A percentile compares a stretch with the other conserved stretches of the same genome.
These are phyloP conservation scores for Theobroma cacao DNA, from an alignment of 345 rosid species.

Conservation along the genomic window DNA sequence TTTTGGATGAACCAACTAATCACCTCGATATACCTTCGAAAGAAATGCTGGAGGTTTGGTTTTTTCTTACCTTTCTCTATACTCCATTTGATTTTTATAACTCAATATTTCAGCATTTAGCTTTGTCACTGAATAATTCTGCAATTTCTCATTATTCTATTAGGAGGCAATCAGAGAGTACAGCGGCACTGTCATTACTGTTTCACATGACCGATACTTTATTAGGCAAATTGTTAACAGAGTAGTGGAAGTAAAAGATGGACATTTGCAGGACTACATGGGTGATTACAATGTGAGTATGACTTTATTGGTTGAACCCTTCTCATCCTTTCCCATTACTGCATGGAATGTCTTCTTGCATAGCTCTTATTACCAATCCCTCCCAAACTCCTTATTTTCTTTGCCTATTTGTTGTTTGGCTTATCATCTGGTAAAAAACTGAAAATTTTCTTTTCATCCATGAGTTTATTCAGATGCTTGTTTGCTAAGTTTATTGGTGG, in stretches of 20 bases:
- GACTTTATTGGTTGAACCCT: background rate
- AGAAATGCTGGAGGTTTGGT: constrained; percentile 96
- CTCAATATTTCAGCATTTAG: background rate
- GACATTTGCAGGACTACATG: constrained; percentile 67
- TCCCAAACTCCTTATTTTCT: background rate
- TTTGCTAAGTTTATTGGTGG: background rate
- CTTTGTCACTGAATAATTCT: background rate
- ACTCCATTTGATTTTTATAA: background rate
- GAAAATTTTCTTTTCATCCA: no score
- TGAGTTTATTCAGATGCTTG: background rate
- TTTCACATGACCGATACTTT: constrained; percentile 91
- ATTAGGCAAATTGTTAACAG: constrained; percentile 94
- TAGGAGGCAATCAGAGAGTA: constrained; percentile 95
- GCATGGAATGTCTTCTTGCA: background rate
- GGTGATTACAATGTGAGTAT: constrained; percentile 81
- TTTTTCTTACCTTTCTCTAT: background rate
- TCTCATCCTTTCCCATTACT: background rate
- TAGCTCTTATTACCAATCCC: background rate
- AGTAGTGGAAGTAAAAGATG: constrained; percentile 76
- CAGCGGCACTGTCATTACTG: constrained; percentile 76
- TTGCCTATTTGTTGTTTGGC: background rate
- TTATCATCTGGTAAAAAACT: background rate
- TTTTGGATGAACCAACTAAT: constrained; percentile 94
- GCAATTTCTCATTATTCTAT: constrained; percentile 10
- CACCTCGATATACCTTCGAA: constrained; percentile 96